These are phyloP conservation scores for Xylaria telfairii DNA, from an alignment of 495 filamentous ascomycete species.

Conservation along the genomic window DNA sequence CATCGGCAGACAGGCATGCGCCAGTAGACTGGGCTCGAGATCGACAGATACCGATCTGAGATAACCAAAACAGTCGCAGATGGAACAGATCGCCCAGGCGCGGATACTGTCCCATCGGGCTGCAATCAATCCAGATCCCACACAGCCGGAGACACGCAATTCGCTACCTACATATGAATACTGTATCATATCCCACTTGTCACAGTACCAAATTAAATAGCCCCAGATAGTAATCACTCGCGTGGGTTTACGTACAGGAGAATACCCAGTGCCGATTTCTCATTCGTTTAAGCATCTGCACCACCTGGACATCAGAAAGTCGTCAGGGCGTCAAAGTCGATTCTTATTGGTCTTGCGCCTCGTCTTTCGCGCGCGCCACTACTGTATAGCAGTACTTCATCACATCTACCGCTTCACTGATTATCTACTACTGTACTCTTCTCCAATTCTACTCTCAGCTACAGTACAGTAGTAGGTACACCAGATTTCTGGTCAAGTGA, in stretches of 20 bases:
- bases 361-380: constrained; percentile 21
- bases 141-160: background rate
- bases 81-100: constrained; percentile 4
- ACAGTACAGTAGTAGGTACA: no score
- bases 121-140: background rate
- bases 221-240: constrained; percentile 4
- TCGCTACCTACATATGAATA: background rate
- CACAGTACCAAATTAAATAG: constrained; percentile 1
- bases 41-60: constrained; percentile 14
- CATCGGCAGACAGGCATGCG: background rate
- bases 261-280: background rate
- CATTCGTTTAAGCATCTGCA: constrained; percentile 12
- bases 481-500: no score
- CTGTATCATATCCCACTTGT: background rate
- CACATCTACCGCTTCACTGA: background rate
- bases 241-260: constrained; percentile 9
- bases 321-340: constrained; percentile 2
- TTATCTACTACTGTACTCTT: background rate
- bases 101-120: background rate
- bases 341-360: constrained; percentile 12
- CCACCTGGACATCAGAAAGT: background rate
- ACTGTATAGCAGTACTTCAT: background rate
- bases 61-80: background rate
- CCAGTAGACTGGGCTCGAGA: constrained; percentile 2
- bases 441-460: background rate